These are phyloP conservation scores for Syzygium jambos DNA, from an alignment of 345 rosid genomes.

Conservation along the genomic window DNA sequence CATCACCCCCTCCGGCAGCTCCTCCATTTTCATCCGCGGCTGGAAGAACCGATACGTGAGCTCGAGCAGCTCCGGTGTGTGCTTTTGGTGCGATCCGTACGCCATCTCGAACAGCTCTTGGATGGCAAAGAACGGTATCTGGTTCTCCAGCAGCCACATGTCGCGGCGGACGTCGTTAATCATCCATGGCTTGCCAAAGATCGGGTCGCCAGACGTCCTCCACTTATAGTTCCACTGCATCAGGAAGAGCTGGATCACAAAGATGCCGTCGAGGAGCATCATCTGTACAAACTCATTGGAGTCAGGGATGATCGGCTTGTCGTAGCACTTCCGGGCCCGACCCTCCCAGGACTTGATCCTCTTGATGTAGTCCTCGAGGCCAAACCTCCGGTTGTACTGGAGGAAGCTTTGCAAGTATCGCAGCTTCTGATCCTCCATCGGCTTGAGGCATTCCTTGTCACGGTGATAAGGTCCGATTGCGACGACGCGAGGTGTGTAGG, in stretches of 20 bases:
- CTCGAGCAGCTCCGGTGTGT: not conserved
- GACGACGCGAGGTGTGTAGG: not conserved
- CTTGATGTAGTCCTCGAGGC: not conserved
- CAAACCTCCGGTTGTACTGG: not conserved
- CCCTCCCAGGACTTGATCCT: not conserved
- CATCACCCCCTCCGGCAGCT: not conserved
- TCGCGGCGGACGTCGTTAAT: not conserved
- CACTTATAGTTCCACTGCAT: not conserved
- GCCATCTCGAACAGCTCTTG: not conserved
- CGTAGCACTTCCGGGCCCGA: not conserved
- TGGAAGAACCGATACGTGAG: not conserved
- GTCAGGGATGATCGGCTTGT: not conserved
- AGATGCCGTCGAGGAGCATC: slow-evolving; percentile 3
- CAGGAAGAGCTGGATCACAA: slow-evolving; percentile 2
- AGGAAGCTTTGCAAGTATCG: slow-evolving; percentile 6
- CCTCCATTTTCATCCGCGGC: not conserved
- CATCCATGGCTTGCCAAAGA: slow-evolving; percentile 3
- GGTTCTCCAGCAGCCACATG: slow-evolving; percentile 18
- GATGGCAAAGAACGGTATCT: slow-evolving; percentile 13
- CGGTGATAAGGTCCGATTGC: slow-evolving; percentile 15
- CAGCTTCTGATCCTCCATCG: slow-evolving; percentile 13
- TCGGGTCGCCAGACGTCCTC: not conserved
- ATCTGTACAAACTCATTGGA: slow-evolving; percentile 5
- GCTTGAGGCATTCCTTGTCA: not conserved
- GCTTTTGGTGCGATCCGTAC: not conserved